A percentile compares a stretch with the other conserved stretches of the same genome.
Evolutionary conservation across 2,329 filamentous ascomycete species (phyloP).

Genomic region (Colletotrichum falcatum): DNA sequence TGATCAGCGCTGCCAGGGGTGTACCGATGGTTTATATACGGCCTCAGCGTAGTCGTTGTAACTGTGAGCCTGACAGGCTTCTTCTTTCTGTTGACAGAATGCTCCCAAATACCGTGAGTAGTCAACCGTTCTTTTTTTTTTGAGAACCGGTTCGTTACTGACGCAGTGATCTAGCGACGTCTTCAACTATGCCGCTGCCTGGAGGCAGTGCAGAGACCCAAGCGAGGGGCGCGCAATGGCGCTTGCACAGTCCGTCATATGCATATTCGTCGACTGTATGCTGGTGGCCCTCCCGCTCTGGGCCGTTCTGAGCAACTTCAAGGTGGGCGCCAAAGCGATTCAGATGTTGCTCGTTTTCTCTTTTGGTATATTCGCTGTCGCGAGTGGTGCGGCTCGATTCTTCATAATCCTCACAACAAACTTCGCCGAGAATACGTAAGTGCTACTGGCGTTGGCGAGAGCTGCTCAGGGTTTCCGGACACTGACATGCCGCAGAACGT

Average conservation of each 20-base stretch:
- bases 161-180: slow-evolving; percentile 16
- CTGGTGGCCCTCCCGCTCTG: slow-evolving; percentile 53
- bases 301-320: slow-evolving; percentile 53
- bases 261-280: slow-evolving; percentile 50
- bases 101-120: slow-evolving; percentile 43
- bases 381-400: slow-evolving; percentile 55
- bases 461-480: neutral
- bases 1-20: slow-evolving; percentile 12
- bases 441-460: slow-evolving; percentile 15
- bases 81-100: slow-evolving; percentile 42
- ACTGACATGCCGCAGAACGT: slow-evolving; percentile 47
- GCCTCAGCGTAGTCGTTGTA: slow-evolving; percentile 36
- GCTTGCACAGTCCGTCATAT: slow-evolving; percentile 48
- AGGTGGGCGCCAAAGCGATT: slow-evolving; percentile 49
- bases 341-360: slow-evolving; percentile 53
- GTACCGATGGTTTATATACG: slow-evolving; percentile 34
- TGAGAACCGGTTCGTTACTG: neutral
- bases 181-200: slow-evolving; percentile 25
- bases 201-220: slow-evolving; percentile 45
- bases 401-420: slow-evolving; percentile 49
- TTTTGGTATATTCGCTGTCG: slow-evolving; percentile 53
- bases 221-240: slow-evolving; percentile 48
- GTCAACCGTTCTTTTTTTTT: too few relatives aligned
- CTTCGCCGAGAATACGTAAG: slow-evolving; percentile 50
- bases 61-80: slow-evolving; percentile 42